Base-by-base conservation (phyloP, 2,329 filamentous ascomycete species). In the Penicillium sp. region DNA sequence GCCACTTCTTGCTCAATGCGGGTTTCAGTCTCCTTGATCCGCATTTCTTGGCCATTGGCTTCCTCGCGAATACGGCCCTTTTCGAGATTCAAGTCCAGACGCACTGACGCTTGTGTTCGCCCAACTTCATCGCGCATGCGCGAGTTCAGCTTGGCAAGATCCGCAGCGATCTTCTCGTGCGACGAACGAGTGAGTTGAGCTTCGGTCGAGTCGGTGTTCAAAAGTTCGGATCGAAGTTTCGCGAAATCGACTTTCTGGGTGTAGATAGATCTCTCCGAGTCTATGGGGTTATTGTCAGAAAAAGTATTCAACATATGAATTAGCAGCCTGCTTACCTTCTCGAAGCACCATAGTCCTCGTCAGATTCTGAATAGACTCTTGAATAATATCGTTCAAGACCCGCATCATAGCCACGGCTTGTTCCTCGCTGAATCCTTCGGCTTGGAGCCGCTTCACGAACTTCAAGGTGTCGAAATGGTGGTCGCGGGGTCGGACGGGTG, bases 361-460 rank as follows among this genome's bases (percentile, higher is more conserved):
- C 44, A 99, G 81, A 73, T 97, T 97, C 71, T 96, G 92, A 63
- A 99, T 97, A 69, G 90, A 95, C 75, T 99, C 94, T 71, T 97
- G 90, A 60, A 99, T 96, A 9, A 97, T 92, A 71, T 97, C 92
- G 73, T 91, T 92, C 35, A 99, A 79, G 6, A 97, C 90, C 69
- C 89, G 90, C 94, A 99, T 97, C 88, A 96, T 94, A n/a, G 94
- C 92, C 24, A 90, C 91, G 2, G 92, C 87, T 74, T 99, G 94
- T 62, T 92, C 88, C 72, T 97, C 92, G 22, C 90, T 96, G 71
- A 97, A 96, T 24, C 94, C 94, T 70, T 99, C 94, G 60, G 84
- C 84, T 71, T 92, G 86, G 36, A 99, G 79, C 46, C 90, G 82
- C 74, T 96, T 90, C 35, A 99, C 92, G 69, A 99, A 96, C 76